Conservation (phyloP, 2,329 filamentous ascomycete genomes). For the Pseudopyricularia javanii region DNA sequence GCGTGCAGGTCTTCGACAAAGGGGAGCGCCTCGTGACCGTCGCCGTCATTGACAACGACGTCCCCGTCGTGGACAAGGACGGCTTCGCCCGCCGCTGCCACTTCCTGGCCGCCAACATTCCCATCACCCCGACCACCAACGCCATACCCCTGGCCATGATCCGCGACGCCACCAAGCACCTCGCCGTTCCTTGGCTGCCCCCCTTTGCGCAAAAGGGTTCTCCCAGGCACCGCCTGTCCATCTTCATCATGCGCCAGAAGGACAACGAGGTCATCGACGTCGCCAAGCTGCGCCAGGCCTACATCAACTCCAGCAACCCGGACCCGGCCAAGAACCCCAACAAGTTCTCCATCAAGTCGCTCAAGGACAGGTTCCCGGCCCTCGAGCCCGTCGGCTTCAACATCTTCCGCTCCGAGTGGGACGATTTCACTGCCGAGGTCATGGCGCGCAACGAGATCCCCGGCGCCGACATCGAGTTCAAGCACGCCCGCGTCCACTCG, state of each 20-base stretch:
- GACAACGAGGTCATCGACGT: constrained; percentile 47
- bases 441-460: constrained; percentile 69
- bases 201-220: constrained; percentile 81
- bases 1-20: constrained; percentile 73
- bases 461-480: constrained; percentile 74
- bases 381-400: constrained; percentile 68
- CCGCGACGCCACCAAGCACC: constrained; percentile 44
- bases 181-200: constrained; percentile 71
- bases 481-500: constrained; percentile 62
- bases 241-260: constrained; percentile 75
- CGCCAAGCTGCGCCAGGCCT: constrained; percentile 39
- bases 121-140: constrained; percentile 37
- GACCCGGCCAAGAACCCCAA: constrained; percentile 31
- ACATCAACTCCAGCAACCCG: constrained; percentile 11
- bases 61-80: constrained; percentile 66
- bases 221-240: constrained; percentile 77
- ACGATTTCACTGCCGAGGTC: constrained; percentile 73
- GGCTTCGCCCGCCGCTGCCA: constrained; percentile 73
- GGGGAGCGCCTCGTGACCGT: constrained; percentile 75
- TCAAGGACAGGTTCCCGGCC: constrained; percentile 52
- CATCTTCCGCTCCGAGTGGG: constrained; percentile 83
- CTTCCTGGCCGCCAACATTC: constrained; percentile 63
- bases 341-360: constrained; percentile 62
- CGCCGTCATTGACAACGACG: constrained; percentile 79
- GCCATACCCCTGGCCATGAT: constrained; percentile 55